Percentiles rank a stretch among this genome's conserved stretches.
These are phyloP conservation scores for Tylopilus balloui DNA, from an alignment of 768 basidiomycete genomes.

Conservation along the genomic window DNA sequence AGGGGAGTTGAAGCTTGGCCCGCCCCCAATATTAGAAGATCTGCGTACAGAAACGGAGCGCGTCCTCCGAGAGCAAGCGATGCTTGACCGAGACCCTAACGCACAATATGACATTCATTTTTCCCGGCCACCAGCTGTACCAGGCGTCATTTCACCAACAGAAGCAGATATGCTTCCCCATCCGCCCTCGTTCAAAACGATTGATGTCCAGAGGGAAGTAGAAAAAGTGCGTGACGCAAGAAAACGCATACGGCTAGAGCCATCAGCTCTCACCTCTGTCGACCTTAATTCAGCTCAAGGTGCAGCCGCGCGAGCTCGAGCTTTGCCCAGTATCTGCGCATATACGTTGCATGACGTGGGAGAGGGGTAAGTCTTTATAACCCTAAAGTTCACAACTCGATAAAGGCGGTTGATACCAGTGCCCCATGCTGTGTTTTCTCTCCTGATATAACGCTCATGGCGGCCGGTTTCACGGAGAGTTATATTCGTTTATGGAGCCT, in stretches of 20 bases:
- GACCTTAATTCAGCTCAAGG: slow-evolving; percentile 60
- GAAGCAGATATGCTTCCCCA: slow-evolving; percentile 74
- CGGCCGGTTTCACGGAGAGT: slow-evolving; percentile 93
- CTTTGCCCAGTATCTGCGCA: slow-evolving; percentile 88
- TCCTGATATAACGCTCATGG: slow-evolving; percentile 85
- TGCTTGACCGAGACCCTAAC: slow-evolving; percentile 64
- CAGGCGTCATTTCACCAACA: slow-evolving; percentile 60
- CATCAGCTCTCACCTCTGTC: slow-evolving; percentile 52
- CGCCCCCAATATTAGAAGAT: slow-evolving; percentile 72
- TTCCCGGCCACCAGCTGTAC: slow-evolving; percentile 43
- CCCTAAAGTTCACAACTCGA: slow-evolving; percentile 1
- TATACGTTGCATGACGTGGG: slow-evolving; percentile 93
- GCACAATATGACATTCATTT: slow-evolving; percentile 63
- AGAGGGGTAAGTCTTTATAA: slow-evolving; percentile 70
- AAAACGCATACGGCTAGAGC: slow-evolving; percentile 89
- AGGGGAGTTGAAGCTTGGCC: slow-evolving; percentile 83
- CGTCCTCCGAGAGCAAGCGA: slow-evolving; percentile 73
- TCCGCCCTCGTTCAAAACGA: slow-evolving; percentile 75
- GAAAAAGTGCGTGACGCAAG: slow-evolving; percentile 83
- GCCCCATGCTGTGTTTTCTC: slow-evolving; percentile 87
- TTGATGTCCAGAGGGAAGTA: slow-evolving; percentile 90
- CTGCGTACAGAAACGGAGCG: slow-evolving; percentile 79
- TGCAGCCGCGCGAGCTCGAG: slow-evolving; percentile 48
- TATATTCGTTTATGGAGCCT: slow-evolving; percentile 93
- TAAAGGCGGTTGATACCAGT: slow-evolving; percentile 38